Evolutionary conservation across 169 alveolate species (phyloP), one percentile per base, ranked within the genome.

Genomic region (Eimeria acervulina): DNA sequence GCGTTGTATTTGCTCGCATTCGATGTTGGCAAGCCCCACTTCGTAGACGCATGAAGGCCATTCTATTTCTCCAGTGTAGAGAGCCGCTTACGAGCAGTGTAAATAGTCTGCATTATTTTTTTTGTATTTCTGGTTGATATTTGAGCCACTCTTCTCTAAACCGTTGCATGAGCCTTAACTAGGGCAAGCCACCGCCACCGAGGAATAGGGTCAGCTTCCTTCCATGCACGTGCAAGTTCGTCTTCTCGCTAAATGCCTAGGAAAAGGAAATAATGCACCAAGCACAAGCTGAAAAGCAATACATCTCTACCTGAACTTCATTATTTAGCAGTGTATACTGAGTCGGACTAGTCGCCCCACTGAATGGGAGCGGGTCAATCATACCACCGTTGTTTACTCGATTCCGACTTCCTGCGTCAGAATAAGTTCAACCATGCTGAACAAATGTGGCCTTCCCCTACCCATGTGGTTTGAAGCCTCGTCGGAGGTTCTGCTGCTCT

Each of bases 401-500:
- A n/a, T 21, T 68, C 12, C 52, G 42, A 15, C 21, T 12, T 7
- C 23, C 26, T 38, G 61, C 38, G 61, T 40, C 51, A 28, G 26
- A 2, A 55, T 19, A 36, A 55, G 15, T 33, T 33, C 66, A 59
- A 44, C 47, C 42, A 87, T 87, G 78, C 63, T 87, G 80, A 59
- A 52, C n/a, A 61, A 87, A 51, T 78, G 52, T 38, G 95, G 90
- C 40, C 66, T 78, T 38, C 95, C 92, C 63, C 85, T 92, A 68
- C 95, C 95, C 36, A 92, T 92, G 95, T 52, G 70, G 21, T 92
- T 92, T 78, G 95, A 92, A 38, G 84, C 80, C 47, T 78, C 92
- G 13, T 26, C 91, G 15, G 76, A 61, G 31, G 95, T 78, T 38
- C 0, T 92, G 83, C 44, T 76, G 40, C 95, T 92, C 76, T 80